A percentile compares a stretch with the other conserved stretches of the same genome.
phyloP scores from a whole-genome alignment of 345 rosid species.

The Eucalyptus decipiens region DNA sequence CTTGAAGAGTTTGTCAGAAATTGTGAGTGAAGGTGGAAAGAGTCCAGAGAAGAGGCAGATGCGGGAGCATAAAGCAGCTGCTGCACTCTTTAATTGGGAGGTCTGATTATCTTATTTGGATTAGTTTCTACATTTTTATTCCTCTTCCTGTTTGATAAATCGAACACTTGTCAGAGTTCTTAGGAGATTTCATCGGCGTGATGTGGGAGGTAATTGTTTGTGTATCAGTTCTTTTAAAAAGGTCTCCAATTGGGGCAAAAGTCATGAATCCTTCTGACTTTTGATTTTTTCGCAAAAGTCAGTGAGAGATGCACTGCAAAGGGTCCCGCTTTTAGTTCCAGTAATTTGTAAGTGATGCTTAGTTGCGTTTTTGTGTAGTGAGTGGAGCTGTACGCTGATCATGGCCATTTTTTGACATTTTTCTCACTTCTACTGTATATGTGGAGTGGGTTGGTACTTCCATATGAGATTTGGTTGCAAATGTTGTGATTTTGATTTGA shows the following conservation, averaged over 20 bases:
- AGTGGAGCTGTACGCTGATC: neutral
- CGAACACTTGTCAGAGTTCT: neutral
- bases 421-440: neutral
- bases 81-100: conserved; percentile 95
- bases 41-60: conserved; percentile 56
- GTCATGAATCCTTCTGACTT: neutral
- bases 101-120: conserved; percentile 11
- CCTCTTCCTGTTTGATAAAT: neutral
- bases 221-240: neutral
- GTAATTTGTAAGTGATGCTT: neutral
- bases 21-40: conserved; percentile 35
- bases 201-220: neutral
- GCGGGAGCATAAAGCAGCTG: conserved; percentile 94
- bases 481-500: neutral
- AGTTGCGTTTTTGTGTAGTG: neutral
- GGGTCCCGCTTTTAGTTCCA: neutral
- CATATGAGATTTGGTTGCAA: neutral
- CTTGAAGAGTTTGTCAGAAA: conserved; percentile 68
- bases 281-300: neutral
- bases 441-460: neutral
- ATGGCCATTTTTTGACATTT: neutral
- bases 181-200: neutral
- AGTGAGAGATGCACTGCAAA: neutral
- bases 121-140: neutral
- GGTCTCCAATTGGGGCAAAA: neutral